Percentiles rank a stretch among this genome's conserved stretches.
Conservation (phyloP, 805 yeast species). For the Sugiyamaella americana region DNA sequence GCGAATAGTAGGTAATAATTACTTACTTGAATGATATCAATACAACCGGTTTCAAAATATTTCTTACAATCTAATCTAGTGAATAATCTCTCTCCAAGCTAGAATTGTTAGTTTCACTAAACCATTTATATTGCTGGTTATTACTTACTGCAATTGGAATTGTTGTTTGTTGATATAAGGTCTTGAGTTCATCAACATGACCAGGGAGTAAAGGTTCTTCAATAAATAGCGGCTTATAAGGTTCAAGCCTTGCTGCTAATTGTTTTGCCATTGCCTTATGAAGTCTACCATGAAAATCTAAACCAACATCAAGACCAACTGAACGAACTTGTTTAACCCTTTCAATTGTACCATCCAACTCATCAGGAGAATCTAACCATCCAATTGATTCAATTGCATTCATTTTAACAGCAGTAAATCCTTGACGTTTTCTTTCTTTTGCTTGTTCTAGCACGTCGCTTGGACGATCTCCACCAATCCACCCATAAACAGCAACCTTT, state of each 20-base stretch:
- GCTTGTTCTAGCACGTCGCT: slow-evolving; percentile 26
- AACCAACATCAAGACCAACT: slow-evolving; percentile 28
- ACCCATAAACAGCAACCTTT: slow-evolving; percentile 27
- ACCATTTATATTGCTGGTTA: neutral
- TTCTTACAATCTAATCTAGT: slow-evolving; percentile 25
- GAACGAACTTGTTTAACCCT: slow-evolving; percentile 23
- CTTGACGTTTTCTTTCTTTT: slow-evolving; percentile 26
- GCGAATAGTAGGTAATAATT: too few relatives aligned
- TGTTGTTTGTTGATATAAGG: slow-evolving; percentile 22
- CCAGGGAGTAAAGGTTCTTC: slow-evolving; percentile 30
- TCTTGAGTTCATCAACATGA: slow-evolving; percentile 23
- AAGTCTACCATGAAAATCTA: slow-evolving; percentile 31
- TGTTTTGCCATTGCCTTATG: slow-evolving; percentile 31
- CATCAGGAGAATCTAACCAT: slow-evolving; percentile 26
- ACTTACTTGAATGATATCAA: slow-evolving; percentile 29
- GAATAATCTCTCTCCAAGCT: slow-evolving; percentile 27
- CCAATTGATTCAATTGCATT: slow-evolving; percentile 29
- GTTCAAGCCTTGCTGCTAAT: slow-evolving; percentile 26
- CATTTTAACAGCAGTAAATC: slow-evolving; percentile 33
- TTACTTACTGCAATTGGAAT: slow-evolving; percentile 29
- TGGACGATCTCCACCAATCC: slow-evolving; percentile 30
- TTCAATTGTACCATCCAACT: slow-evolving; percentile 26
- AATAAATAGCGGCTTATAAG: slow-evolving; percentile 27
- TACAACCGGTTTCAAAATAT: slow-evolving; percentile 24
- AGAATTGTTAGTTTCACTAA: too few relatives aligned